Evolutionary conservation across 2,329 filamentous ascomycete species (phyloP), one percentile per base, ranked within the genome.

Genomic region (Rhynchosporium secalis): DNA sequence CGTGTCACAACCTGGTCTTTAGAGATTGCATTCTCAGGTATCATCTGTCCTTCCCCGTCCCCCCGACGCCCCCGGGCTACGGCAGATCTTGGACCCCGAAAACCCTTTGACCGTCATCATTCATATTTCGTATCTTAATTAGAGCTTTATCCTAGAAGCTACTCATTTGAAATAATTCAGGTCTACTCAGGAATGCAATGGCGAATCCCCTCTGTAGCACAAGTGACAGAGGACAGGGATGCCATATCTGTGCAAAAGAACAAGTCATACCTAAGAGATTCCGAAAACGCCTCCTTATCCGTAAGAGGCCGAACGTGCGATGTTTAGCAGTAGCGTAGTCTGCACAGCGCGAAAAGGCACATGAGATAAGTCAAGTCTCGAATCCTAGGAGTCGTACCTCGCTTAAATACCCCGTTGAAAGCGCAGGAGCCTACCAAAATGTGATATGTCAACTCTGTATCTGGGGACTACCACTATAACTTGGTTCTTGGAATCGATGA

Each of bases 1-100:
- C 33, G 48, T 52, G 48, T 36, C 48, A 52, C 48, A 52, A 52
- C 29, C 47, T 49, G 31, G 31, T 52, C 48, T 52, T 33, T 38
- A 36, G 48, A 33, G 47, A 49, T 49, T 28, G 36, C 47, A 49
- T 33, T 31, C n/a, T 49, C 48, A 52, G 48, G 40, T 52, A 15
- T n/a, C 20, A 38, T 52, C 48, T 8, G 31, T 28, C 20, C n/a
- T 9, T 26, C 48, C 48, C 31, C 31, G 31, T n/a, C 10, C 31
- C 48, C 20, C 31, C 31, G 48, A 52, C 7, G 2, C 31, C 31
- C 29, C 6, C 33, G 33, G 6, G 9, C 33, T 36, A 10, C 33
- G 33, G 48, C 48, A 52, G 31, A 52, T 51, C 28, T 12, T 12
- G 28, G 29, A 29, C n/a, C 9, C 31, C 29, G 29, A 52, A 52